phyloP scores from a whole-genome alignment of 176 grass and related monocot species.

The Microstegium vimineum region DNA sequence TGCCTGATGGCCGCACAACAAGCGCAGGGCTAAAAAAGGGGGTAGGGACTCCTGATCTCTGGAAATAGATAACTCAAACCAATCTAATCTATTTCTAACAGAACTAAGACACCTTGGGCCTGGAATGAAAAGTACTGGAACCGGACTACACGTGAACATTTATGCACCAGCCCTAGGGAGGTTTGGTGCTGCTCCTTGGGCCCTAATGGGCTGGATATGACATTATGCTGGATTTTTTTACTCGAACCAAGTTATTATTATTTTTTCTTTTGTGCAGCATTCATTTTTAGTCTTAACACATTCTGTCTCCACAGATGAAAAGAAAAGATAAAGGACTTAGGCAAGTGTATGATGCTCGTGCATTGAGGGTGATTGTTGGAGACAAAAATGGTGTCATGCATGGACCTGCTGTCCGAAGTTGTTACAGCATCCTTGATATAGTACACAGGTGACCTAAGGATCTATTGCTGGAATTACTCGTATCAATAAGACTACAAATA shows the following conservation, averaged over 20 bases:
- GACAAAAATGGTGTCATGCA: constrained; percentile 89
- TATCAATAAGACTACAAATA: background rate
- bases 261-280: background rate
- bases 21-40: background rate
- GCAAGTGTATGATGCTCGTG: constrained; percentile 93
- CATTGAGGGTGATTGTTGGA: constrained; percentile 90
- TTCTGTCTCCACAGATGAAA: constrained; percentile 70
- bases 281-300: background rate
- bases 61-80: background rate
- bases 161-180: background rate
- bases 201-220: background rate
- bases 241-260: background rate
- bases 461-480: constrained; percentile 1
- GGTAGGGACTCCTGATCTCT: background rate
- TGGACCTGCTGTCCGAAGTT: constrained; percentile 91
- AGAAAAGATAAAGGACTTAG: constrained; percentile 80
- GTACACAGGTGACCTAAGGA: constrained; percentile 65
- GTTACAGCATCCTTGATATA: constrained; percentile 88
- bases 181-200: background rate
- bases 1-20: background rate
- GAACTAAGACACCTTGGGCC: background rate
- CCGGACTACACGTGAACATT: background rate
- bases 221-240: background rate
- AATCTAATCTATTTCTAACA: background rate
- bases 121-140: background rate